Percentiles rank a stretch among this genome's conserved stretches.
These are phyloP conservation scores for Vitis labrusca DNA, from an alignment of 164 flowering plant genomes.

Conservation along the genomic window DNA sequence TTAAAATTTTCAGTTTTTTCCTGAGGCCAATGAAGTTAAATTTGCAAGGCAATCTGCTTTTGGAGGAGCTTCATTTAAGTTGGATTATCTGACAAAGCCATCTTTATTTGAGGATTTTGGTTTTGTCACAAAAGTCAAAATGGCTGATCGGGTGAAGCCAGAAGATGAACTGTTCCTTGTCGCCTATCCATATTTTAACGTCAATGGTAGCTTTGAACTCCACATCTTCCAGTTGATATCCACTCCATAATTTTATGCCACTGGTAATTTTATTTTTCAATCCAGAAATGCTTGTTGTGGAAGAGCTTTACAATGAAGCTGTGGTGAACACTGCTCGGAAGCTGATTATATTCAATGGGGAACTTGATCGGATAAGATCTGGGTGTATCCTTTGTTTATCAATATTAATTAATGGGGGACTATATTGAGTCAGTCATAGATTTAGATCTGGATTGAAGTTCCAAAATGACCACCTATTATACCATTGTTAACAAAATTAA, in stretches of 20 bases:
- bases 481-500: no score
- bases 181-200: constrained; percentile 94
- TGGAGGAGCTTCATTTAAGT: constrained; percentile 79
- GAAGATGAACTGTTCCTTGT: constrained; percentile 85
- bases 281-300: constrained; percentile 95
- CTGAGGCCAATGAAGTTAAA: constrained; percentile 89
- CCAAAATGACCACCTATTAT: no score
- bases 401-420: background rate
- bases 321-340: constrained; percentile 58
- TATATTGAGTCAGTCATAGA: no score
- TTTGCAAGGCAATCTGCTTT: constrained; percentile 77
- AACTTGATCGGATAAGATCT: constrained; percentile 91
- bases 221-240: background rate
- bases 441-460: no score
- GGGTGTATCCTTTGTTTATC: constrained; percentile 88
- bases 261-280: constrained; percentile 9
- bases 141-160: constrained; percentile 85
- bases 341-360: constrained; percentile 91
- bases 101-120: constrained; percentile 95
- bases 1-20: constrained; percentile 69
- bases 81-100: constrained; percentile 93
- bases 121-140: constrained; percentile 70
- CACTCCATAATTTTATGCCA: constrained; percentile 1
- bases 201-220: constrained; percentile 54
- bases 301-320: constrained; percentile 87